Conservation (phyloP, 2,329 filamentous ascomycete genomes). For the Diplocarpon mali region DNA sequence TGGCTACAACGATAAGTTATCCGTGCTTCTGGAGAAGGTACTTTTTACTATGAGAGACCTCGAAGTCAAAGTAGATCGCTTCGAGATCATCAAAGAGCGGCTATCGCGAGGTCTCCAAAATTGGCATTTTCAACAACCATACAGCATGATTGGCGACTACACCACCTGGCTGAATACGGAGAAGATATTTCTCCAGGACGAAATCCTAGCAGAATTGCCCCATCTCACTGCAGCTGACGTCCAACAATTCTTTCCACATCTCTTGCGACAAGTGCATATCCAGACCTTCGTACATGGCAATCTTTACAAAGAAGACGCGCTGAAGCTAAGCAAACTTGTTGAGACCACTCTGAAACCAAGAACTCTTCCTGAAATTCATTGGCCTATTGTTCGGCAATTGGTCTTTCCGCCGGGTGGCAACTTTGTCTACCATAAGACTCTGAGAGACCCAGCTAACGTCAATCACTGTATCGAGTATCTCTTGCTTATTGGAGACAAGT, state of each 20-base stretch:
- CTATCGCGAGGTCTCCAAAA: conserved; percentile 69
- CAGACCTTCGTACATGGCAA: conserved; percentile 88
- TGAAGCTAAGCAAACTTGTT: conserved; percentile 74
- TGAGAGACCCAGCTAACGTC: conserved; percentile 81
- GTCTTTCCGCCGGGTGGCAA: conserved; percentile 71
- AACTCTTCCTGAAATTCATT: conserved; percentile 63
- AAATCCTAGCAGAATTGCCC: conserved; percentile 67
- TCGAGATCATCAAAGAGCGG: conserved; percentile 83
- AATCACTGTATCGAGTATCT: conserved; percentile 79
- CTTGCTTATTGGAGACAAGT: conserved; percentile 57
- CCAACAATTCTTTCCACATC: conserved; percentile 64
- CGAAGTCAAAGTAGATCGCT: conserved; percentile 75
- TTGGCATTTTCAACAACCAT: conserved; percentile 79
- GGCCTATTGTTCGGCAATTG: conserved; percentile 67
- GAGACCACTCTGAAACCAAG: conserved; percentile 68
- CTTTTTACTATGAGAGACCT: conserved; percentile 74
- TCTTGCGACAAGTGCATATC: conserved; percentile 75
- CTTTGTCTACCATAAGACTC: conserved; percentile 66
- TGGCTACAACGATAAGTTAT: conserved; percentile 94
- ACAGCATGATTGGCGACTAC: conserved; percentile 76
- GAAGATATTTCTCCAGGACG: conserved; percentile 66
- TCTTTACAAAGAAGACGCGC: conserved; percentile 83
- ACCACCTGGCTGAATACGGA: conserved; percentile 71
- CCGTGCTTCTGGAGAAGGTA: conserved; percentile 83
- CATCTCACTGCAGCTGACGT: conserved; percentile 65